Percentiles rank a stretch among this genome's conserved stretches.
These are phyloP conservation scores for Termitomyces sp. DNA, from an alignment of 768 basidiomycete species.

Conservation along the genomic window DNA sequence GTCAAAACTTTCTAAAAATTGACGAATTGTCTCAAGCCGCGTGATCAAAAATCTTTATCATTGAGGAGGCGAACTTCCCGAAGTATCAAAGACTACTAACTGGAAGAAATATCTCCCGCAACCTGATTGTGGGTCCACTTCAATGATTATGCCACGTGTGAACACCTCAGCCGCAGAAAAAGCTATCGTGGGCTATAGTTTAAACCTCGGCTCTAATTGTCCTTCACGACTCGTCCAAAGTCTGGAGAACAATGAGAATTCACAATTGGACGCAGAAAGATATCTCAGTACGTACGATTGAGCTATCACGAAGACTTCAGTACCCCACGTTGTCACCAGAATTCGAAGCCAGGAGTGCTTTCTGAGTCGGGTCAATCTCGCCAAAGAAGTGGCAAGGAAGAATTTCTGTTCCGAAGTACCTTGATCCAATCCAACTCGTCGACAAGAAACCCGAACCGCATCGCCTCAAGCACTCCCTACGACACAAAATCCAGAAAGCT, in stretches of 20 bases:
- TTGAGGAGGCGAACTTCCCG: background rate
- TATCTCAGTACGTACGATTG: background rate
- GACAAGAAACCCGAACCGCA: background rate
- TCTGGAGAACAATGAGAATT: background rate
- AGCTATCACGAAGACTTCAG: background rate
- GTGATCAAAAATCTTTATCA: background rate
- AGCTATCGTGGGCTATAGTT: background rate
- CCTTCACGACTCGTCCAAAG: background rate
- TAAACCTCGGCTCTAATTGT: too few relatives aligned
- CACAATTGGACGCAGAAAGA: background rate
- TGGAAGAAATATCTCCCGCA: background rate
- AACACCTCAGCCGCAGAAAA: background rate
- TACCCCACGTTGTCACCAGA: background rate
- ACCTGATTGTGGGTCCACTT: background rate
- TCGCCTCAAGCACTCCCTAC: background rate
- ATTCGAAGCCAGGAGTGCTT: background rate
- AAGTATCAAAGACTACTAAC: background rate
- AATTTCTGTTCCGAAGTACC: background rate
- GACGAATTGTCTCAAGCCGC: background rate
- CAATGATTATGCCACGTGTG: background rate
- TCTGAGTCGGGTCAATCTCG: background rate
- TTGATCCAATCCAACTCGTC: background rate
- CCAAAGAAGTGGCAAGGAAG: background rate
- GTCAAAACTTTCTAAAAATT: background rate
- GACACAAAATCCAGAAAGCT: background rate